Evolutionary conservation across 495 filamentous ascomycete genomes (phyloP).

Genomic region (Aspergillus biplanus): DNA sequence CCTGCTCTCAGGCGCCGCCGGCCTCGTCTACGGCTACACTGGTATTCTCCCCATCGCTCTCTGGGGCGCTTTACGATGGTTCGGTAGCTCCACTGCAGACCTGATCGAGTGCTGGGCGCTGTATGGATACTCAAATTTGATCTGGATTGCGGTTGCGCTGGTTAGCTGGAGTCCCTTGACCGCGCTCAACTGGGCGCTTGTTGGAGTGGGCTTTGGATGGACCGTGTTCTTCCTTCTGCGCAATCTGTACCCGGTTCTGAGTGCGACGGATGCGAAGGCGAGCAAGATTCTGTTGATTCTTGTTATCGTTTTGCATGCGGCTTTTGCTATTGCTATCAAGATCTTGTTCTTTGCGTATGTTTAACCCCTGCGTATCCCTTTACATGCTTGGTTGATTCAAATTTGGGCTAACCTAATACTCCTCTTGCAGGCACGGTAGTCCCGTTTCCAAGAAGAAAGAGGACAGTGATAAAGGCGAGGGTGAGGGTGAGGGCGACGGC

Average conservation of each 20-base stretch:
- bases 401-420: conserved; percentile 9
- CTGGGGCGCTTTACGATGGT: conserved; percentile 91
- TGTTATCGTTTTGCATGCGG: conserved; percentile 84
- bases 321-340: conserved; percentile 89
- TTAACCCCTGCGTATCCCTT: conserved; percentile 14
- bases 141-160: conserved; percentile 94
- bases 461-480: conserved; percentile 30
- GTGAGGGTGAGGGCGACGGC: conserved; percentile 34
- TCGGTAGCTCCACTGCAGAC: conserved; percentile 77
- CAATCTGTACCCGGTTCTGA: conserved; percentile 92
- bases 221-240: conserved; percentile 86
- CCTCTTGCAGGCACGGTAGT: conserved; percentile 59
- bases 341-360: conserved; percentile 87
- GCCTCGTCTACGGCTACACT: conserved; percentile 93
- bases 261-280: conserved; percentile 87
- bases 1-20: conserved; percentile 79
- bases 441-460: conserved; percentile 60
- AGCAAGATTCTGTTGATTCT: conserved; percentile 85
- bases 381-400: neutral
- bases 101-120: conserved; percentile 91
- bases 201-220: conserved; percentile 84
- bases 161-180: conserved; percentile 84
- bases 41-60: conserved; percentile 78
- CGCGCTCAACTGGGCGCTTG: conserved; percentile 91
- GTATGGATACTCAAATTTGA: conserved; percentile 93